A percentile compares a stretch with the other conserved stretches of the same genome.
Conservation (phyloP, 495 filamentous ascomycete genomes). For the Penicillium crystallinum region DNA sequence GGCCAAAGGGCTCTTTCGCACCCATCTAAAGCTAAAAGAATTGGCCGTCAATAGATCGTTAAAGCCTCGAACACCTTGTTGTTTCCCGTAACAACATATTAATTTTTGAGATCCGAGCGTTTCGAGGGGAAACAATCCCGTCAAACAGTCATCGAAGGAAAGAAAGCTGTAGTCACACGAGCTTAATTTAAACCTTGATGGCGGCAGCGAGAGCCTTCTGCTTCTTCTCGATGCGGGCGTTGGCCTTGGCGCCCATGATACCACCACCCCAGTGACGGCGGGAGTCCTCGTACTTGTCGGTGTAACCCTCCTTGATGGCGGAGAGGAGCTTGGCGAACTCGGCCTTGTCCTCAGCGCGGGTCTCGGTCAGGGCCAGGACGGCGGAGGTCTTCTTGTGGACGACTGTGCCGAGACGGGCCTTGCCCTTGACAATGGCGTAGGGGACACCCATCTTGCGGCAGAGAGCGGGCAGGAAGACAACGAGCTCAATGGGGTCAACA, state of each 20-base stretch:
- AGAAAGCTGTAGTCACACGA: conserved; percentile 10
- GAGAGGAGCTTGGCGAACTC: conserved; percentile 95
- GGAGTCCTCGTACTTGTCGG: conserved; percentile 88
- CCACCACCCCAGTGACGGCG: conserved; percentile 98
- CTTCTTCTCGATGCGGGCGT: conserved; percentile 90
- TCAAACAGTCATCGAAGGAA: conserved; percentile 24
- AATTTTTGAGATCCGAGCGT: conserved; percentile 19
- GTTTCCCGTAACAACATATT: conserved; percentile 20
- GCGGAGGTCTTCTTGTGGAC: conserved; percentile 99
- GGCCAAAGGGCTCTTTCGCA: conserved; percentile 24
- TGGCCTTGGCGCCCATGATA: conserved; percentile 98
- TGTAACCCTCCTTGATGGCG: conserved; percentile 96
- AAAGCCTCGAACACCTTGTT: conserved; percentile 25
- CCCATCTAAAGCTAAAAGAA: conserved; percentile 38
- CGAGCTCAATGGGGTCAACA: conserved; percentile 98
- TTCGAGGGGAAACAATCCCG: conserved; percentile 19
- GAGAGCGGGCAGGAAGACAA: conserved; percentile 97
- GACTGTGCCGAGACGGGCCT: conserved; percentile 96
- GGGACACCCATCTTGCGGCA: conserved; percentile 99
- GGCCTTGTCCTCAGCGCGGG: conserved; percentile 93
- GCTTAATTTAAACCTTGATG: conserved; percentile 93
- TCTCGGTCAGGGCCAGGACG: conserved; percentile 92
- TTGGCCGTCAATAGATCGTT: conserved; percentile 31
- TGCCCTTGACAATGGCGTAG: conserved; percentile 99
- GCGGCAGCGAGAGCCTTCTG: conserved; percentile 87